These are phyloP conservation scores for Globisporangium camurandrum DNA, from an alignment of 352 stramenopile species.

Conservation along the genomic window DNA sequence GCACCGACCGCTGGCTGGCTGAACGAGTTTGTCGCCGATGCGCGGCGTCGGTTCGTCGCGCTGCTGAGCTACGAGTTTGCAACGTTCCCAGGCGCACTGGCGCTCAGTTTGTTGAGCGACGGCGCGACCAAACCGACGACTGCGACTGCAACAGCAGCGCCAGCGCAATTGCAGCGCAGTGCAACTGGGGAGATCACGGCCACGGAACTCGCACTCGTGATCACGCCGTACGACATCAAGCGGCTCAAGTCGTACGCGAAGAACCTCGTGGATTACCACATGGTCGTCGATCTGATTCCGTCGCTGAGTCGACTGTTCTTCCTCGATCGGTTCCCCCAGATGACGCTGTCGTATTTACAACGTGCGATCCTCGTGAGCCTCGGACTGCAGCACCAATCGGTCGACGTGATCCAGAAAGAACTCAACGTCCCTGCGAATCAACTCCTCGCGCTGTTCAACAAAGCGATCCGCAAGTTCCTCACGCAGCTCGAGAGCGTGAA, in stretches of 20 bases:
- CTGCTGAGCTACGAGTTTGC: slow-evolving; percentile 93
- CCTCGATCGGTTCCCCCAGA: slow-evolving; percentile 87
- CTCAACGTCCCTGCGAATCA: slow-evolving; percentile 94
- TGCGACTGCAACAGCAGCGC: slow-evolving; percentile 3
- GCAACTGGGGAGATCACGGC: slow-evolving; percentile 70
- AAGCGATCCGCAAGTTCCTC: slow-evolving; percentile 89
- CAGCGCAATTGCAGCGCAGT: slow-evolving; percentile 38
- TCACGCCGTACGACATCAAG: slow-evolving; percentile 97
- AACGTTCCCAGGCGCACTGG: slow-evolving; percentile 85
- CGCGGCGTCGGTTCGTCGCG: slow-evolving; percentile 89
- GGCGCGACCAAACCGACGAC: slow-evolving; percentile 18
- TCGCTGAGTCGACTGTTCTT: slow-evolving; percentile 95
- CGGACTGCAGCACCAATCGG: slow-evolving; percentile 89
- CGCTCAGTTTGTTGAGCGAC: slow-evolving; percentile 88
- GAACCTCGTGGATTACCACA: slow-evolving; percentile 99
- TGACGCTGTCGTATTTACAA: slow-evolving; percentile 94
- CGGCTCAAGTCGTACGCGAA: slow-evolving; percentile 96
- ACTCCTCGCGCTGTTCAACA: slow-evolving; percentile 98
- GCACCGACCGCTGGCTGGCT: slow-evolving; percentile 88
- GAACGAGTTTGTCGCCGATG: slow-evolving; percentile 92
- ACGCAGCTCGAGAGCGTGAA: slow-evolving; percentile 69
- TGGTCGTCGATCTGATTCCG: slow-evolving; percentile 97
- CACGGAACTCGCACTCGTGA: slow-evolving; percentile 87
- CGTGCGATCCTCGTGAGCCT: slow-evolving; percentile 94
- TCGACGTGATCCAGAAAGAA: slow-evolving; percentile 92